Evolutionary conservation across 2,329 filamentous ascomycete species (phyloP).

Genomic region (Neurospora crassa): DNA sequence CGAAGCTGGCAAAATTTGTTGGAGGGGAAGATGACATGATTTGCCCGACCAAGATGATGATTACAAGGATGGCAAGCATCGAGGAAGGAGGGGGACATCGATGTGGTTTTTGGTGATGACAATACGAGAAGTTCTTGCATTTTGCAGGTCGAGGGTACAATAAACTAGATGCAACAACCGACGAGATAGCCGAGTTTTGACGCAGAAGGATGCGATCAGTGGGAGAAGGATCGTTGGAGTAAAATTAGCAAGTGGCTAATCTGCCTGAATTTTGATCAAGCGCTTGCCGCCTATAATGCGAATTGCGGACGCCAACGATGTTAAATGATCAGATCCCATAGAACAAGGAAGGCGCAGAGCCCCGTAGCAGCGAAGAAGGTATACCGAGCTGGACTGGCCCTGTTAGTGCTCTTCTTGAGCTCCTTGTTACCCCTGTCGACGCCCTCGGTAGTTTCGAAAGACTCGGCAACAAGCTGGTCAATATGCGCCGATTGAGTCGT

Average conservation of each 20-base stretch:
- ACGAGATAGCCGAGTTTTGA: not conserved
- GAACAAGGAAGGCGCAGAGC: conserved; percentile 62
- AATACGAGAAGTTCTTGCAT: not conserved
- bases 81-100: not conserved
- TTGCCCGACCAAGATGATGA: not conserved
- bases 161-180: not conserved
- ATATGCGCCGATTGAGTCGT: conserved; percentile 81
- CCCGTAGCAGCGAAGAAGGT: conserved; percentile 75
- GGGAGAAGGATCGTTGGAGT: not conserved
- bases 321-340: conserved; percentile 63
- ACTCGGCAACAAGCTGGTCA: conserved; percentile 78
- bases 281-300: not conserved
- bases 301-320: not conserved
- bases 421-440: conserved; percentile 84
- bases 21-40: not conserved
- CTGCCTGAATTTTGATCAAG: not conserved
- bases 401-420: conserved; percentile 70
- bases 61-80: not conserved
- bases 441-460: conserved; percentile 72
- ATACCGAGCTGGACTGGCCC: conserved; percentile 62
- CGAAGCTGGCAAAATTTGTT: not conserved
- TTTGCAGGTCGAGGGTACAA: not conserved
- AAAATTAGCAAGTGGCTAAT: not conserved
- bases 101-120: not conserved
- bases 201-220: not conserved